phyloP scores from a whole-genome alignment of 805 yeast species.

The Schwanniomyces sp. region DNA sequence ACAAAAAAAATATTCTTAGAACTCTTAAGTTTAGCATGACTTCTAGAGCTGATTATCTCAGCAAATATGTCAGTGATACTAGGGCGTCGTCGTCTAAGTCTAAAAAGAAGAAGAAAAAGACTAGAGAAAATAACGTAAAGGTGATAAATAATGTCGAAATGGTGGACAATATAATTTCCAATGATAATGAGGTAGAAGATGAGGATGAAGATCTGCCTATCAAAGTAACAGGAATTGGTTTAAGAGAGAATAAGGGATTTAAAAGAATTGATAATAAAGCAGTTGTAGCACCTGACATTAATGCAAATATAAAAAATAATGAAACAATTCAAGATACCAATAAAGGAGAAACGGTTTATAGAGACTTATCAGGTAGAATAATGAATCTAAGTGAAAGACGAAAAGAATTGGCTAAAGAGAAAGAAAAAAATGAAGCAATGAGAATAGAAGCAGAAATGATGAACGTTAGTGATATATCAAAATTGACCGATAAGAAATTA shows the following conservation, averaged over 20 bases:
- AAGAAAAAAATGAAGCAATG: conserved; percentile 16
- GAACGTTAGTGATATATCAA: conserved; percentile 41
- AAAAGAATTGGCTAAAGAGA: conserved; percentile 16
- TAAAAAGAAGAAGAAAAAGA: conserved; percentile 14
- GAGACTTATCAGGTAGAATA: conserved; percentile 62
- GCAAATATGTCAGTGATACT: conserved; percentile 24
- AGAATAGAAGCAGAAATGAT: conserved; percentile 21
- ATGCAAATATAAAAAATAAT: too few species aligned
- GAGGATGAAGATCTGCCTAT: conserved; percentile 23
- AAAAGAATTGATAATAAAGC: conserved; percentile 34
- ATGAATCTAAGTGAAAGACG: conserved; percentile 39
- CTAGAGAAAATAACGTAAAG: conserved; percentile 4
- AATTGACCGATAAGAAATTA: conserved; percentile 33
- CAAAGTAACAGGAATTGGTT: conserved; percentile 14
- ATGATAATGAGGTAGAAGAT: conserved; percentile 2
- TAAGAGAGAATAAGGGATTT: conserved; percentile 28
- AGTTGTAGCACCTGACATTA: not conserved
- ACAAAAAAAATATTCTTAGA: not conserved
- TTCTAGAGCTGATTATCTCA: conserved; percentile 32
- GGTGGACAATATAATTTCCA: conserved; percentile 3
- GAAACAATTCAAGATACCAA: not conserved
- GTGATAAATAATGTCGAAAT: not conserved
- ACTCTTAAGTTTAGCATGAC: conserved; percentile 4
- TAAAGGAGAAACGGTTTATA: conserved; percentile 41
- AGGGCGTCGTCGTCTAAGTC: not conserved